Evolutionary conservation across 2,329 filamentous ascomycete genomes (phyloP).

Genomic region (Verticillium nonalfalfae): DNA sequence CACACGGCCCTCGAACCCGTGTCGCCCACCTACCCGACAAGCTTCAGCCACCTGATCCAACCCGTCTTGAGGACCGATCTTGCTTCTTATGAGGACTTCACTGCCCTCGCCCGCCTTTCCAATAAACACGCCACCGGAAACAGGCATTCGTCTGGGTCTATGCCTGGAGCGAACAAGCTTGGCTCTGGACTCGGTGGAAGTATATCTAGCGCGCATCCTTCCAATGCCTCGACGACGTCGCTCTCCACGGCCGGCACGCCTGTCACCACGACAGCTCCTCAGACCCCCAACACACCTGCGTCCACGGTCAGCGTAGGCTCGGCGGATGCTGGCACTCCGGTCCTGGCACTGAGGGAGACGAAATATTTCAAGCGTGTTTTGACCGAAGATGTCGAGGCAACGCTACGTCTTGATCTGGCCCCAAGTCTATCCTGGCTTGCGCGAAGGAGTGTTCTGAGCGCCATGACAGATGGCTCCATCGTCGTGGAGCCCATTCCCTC

Average conservation of each 20-base stretch:
- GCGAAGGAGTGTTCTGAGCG: constrained; percentile 73
- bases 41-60: constrained; percentile 76
- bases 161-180: constrained; percentile 45
- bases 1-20: constrained; percentile 32
- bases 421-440: constrained; percentile 92
- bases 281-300: constrained; percentile 52
- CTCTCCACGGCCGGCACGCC: constrained; percentile 41
- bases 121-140: constrained; percentile 50
- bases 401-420: constrained; percentile 79
- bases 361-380: constrained; percentile 91
- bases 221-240: constrained; percentile 56
- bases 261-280: constrained; percentile 45
- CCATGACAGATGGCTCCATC: constrained; percentile 78
- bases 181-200: constrained; percentile 39
- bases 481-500: constrained; percentile 83
- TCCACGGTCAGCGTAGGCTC: constrained; percentile 42
- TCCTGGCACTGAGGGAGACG: constrained; percentile 74
- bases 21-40: constrained; percentile 54
- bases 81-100: constrained; percentile 77
- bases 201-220: constrained; percentile 39
- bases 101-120: constrained; percentile 65
- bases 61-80: constrained; percentile 80
- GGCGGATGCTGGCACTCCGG: constrained; percentile 19
- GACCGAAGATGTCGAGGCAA: constrained; percentile 90
- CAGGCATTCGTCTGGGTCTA: constrained; percentile 60